Conservation (phyloP, 2,329 filamentous ascomycete species). For the Ceratocystis eucalypticola region DNA sequence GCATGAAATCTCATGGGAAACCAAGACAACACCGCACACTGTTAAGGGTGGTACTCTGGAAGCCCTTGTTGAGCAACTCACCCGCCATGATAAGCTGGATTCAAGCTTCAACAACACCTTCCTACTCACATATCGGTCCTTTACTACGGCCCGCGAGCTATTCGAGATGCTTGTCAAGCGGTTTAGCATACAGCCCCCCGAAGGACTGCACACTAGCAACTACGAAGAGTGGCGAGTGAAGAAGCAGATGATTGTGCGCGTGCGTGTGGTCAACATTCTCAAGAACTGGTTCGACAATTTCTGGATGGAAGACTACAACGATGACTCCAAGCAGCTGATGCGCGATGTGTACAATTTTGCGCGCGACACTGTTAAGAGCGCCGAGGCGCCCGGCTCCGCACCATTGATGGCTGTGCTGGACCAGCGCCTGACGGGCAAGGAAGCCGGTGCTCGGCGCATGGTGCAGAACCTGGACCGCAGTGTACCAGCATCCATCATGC, state of each 20-base stretch:
- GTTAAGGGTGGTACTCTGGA: constrained; percentile 82
- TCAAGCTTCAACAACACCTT: constrained; percentile 96
- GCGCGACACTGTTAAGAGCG: constrained; percentile 80
- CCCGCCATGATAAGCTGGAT: constrained; percentile 87
- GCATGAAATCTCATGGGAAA: constrained; percentile 77
- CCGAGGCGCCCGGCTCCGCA: constrained; percentile 77
- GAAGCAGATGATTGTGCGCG: constrained; percentile 91
- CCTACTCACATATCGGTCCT: constrained; percentile 89
- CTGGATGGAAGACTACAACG: constrained; percentile 92
- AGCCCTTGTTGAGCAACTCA: constrained; percentile 86
- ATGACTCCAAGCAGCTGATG: constrained; percentile 71
- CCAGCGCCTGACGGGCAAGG: constrained; percentile 76
- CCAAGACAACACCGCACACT: constrained; percentile 58
- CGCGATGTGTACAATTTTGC: constrained; percentile 83
- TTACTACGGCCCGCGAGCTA: constrained; percentile 77
- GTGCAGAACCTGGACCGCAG: constrained; percentile 74
- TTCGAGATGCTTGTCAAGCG: constrained; percentile 86
- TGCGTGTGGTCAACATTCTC: constrained; percentile 91
- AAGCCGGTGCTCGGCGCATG: constrained; percentile 71
- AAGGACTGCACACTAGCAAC: constrained; percentile 60
- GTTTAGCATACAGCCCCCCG: constrained; percentile 84
- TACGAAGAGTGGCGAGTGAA: constrained; percentile 80
- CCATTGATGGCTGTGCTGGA: constrained; percentile 79
- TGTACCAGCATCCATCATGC: constrained; percentile 77
- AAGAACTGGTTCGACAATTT: constrained; percentile 98